Evolutionary conservation across 805 yeast species (phyloP).

Genomic region (Ogataea methanolica): DNA sequence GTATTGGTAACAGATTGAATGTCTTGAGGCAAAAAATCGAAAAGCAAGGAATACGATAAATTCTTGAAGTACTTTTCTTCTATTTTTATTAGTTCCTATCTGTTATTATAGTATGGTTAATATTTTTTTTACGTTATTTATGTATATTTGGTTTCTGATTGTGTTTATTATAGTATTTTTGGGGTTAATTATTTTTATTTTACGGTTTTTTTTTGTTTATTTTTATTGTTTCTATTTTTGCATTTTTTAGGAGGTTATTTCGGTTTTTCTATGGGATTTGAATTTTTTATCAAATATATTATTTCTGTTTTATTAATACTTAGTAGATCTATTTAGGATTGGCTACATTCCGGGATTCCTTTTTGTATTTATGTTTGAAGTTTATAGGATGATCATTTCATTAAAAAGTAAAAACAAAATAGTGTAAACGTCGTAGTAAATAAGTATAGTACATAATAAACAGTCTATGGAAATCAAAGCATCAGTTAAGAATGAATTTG

Average conservation of each 20-base stretch:
- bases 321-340: too few species aligned
- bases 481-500: neutral
- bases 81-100: neutral
- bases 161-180: neutral
- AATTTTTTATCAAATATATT: too few species aligned
- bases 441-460: neutral
- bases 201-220: neutral
- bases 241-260: neutral
- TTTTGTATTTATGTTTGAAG: neutral
- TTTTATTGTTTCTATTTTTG: neutral
- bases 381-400: too few species aligned
- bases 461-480: neutral
- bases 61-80: neutral
- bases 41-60: constrained; percentile 14
- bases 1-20: constrained; percentile 77
- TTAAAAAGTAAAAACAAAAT: neutral
- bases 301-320: too few species aligned
- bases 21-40: constrained; percentile 60
- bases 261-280: neutral
- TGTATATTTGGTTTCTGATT: neutral
- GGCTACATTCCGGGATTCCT: neutral
- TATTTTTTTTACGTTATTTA: neutral
- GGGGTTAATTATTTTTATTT: neutral
- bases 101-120: neutral
- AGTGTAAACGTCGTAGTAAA: neutral